Evolutionary conservation across 2,329 filamentous ascomycete species (phyloP).

Genomic region (Phaeosphaeria sp.): DNA sequence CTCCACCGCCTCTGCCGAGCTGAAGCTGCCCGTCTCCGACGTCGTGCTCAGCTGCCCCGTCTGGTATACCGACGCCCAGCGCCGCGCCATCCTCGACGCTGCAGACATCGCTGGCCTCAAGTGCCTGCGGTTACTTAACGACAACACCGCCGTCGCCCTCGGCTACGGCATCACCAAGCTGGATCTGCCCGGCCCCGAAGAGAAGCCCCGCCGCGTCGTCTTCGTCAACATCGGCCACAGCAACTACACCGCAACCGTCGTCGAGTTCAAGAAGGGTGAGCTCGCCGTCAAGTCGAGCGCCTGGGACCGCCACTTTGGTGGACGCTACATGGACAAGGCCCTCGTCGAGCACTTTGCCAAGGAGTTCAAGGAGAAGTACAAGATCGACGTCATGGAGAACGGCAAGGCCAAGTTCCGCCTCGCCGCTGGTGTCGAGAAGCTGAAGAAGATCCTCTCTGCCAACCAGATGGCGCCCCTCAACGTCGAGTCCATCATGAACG

Average conservation of each 20-base stretch:
- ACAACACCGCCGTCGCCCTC: conserved; percentile 93
- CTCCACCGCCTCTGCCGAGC: conserved; percentile 82
- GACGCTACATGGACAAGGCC: conserved; percentile 95
- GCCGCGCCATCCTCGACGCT: conserved; percentile 86
- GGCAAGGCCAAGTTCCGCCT: conserved; percentile 88
- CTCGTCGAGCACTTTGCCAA: conserved; percentile 92
- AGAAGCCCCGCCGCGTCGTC: conserved; percentile 87
- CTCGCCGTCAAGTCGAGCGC: conserved; percentile 90
- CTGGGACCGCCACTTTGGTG: conserved; percentile 95
- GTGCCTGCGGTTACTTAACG: conserved; percentile 93
- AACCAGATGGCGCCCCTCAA: conserved; percentile 92
- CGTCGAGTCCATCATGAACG: conserved; percentile 99
- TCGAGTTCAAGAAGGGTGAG: conserved; percentile 98
- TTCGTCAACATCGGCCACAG: conserved; percentile 97
- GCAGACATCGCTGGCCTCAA: conserved; percentile 93
- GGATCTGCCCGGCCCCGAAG: conserved; percentile 85
- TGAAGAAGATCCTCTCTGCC: conserved; percentile 97
- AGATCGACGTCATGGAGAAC: conserved; percentile 92
- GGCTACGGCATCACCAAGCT: conserved; percentile 98
- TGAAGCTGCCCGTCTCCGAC: conserved; percentile 90
- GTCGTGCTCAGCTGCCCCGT: conserved; percentile 92
- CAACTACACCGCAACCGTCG: conserved; percentile 92
- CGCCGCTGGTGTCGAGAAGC: conserved; percentile 87
- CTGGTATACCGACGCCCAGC: conserved; percentile 97
- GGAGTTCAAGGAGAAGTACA: conserved; percentile 98